Evolutionary conservation across 2,329 filamentous ascomycete species (phyloP), one percentile per base, ranked within the genome.

Genomic region (Neonectria punicea): DNA sequence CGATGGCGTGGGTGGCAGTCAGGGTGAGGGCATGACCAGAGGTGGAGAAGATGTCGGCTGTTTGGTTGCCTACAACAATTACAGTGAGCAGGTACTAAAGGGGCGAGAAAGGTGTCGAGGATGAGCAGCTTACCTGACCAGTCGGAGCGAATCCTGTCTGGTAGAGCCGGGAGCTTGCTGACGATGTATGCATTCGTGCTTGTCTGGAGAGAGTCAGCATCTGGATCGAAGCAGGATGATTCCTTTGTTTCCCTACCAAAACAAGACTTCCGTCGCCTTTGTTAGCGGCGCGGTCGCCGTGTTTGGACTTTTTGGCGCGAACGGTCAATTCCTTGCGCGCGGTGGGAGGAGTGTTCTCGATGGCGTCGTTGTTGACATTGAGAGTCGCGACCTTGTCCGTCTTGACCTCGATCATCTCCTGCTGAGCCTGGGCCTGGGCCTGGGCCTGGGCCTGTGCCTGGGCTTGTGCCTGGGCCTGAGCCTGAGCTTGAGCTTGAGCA

Each of bases 151-250:
- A 97, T 87, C 74, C 90, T 88, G 74, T 94, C 90, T 53, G 95
- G 94, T 25, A 97, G 86, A 60, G 92, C 90, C 62, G 93, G 93
- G 34, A 98, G 86, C 78, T 94, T 94, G 79, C 92, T 93, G 67
- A 97, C 92, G 47, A 88, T 91, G 77, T 96, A 98, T 68, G 93
- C 92, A 76, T 90, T 90, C 75, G 93, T 97, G 75, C 90, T 93
- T 43, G 93, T 93, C 92, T 97, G 66, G 11, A 68, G 57, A 58
- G n/a, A 39, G 57, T 65, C 59, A 68, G 67, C 65, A 67, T 71
- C 58, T 54, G 58, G 36, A 60, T 61, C 36, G 61, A 64, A 54
- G 41, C 41, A 60, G 63, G 43, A 39, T 28, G 7, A 43, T 14
- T 39, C 50, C 32, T 25, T 51, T 61, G 32, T 50, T 49, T 58